Percentiles rank a stretch among this genome's conserved stretches.
Conservation (phyloP, 192 early-diverging fungal genomes). For the Coemansia sp. region DNA sequence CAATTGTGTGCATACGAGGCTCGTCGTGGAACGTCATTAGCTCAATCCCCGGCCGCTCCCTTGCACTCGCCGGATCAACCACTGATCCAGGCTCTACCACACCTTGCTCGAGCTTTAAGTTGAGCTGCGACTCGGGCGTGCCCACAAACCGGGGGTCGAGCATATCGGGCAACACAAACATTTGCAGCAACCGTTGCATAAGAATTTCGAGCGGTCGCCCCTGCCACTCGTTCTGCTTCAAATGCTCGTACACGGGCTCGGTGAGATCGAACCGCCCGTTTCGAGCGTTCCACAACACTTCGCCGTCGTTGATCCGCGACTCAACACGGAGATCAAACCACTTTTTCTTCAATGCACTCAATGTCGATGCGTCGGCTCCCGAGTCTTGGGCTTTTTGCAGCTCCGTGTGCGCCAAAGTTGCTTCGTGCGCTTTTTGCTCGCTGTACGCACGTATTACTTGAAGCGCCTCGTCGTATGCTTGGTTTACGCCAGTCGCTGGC, state of each 20-base stretch:
- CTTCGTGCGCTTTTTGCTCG: slow-evolving; percentile 37
- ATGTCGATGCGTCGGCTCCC: slow-evolving; percentile 34
- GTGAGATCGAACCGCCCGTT: slow-evolving; percentile 54
- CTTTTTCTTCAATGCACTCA: slow-evolving; percentile 55
- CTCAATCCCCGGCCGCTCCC: slow-evolving; percentile 56
- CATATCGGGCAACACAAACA: slow-evolving; percentile 78
- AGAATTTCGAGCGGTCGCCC: slow-evolving; percentile 57
- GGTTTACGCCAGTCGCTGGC: slow-evolving; percentile 61
- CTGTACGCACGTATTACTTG: slow-evolving; percentile 66
- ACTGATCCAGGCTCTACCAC: slow-evolving; percentile 34
- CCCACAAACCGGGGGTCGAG: slow-evolving; percentile 54
- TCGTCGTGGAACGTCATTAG: slow-evolving; percentile 68
- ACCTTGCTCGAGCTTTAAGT: slow-evolving; percentile 23
- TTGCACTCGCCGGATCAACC: slow-evolving; percentile 56
- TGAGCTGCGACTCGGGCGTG: slow-evolving; percentile 43
- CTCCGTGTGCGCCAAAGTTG: slow-evolving; percentile 20
- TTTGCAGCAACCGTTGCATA: slow-evolving; percentile 70
- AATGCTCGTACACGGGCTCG: slow-evolving; percentile 67
- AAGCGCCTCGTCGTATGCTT: slow-evolving; percentile 75
- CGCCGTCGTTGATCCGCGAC: slow-evolving; percentile 67
- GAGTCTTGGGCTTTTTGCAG: slow-evolving; percentile 28
- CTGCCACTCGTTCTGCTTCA: slow-evolving; percentile 62
- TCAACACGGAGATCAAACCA: slow-evolving; percentile 61
- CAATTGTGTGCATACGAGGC: slow-evolving; percentile 64
- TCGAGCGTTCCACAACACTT: slow-evolving; percentile 66